phyloP scores from a whole-genome alignment of 768 basidiomycete species.

The Termitomyces sp. region DNA sequence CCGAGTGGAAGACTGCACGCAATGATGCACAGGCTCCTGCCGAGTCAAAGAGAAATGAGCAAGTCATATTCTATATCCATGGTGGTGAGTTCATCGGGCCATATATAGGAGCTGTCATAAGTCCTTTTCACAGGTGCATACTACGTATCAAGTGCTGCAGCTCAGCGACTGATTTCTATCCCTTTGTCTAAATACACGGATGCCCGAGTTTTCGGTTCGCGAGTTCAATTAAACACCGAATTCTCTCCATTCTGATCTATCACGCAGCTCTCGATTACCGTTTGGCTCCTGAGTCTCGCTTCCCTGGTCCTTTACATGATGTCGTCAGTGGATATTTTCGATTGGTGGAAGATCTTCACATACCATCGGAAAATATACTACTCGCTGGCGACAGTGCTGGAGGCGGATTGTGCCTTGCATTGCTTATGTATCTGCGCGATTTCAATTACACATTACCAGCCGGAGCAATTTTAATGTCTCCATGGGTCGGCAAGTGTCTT shows the following conservation, averaged over 20 bases:
- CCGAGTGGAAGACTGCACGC: conserved; percentile 64
- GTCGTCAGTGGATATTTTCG: conserved; percentile 84
- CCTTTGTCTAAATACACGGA: conserved; percentile 86
- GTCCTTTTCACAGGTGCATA: conserved; percentile 64
- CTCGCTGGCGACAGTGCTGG: conserved; percentile 92
- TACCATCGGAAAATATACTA: conserved; percentile 88
- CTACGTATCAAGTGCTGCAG: conserved; percentile 86
- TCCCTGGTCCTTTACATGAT: conserved; percentile 87
- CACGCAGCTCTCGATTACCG: conserved; percentile 89
- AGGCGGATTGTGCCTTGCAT: conserved; percentile 78
- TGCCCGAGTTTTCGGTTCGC: conserved; percentile 74
- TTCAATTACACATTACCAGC: conserved; percentile 80
- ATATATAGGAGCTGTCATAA: background rate
- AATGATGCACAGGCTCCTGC: conserved; percentile 12
- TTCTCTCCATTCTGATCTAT: background rate
- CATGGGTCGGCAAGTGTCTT: conserved; percentile 84
- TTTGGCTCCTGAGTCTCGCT: conserved; percentile 90
- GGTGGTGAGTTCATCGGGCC: conserved; percentile 55
- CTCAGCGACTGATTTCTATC: conserved; percentile 86
- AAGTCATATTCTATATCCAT: conserved; percentile 90
- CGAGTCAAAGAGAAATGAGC: conserved; percentile 47
- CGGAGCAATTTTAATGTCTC: conserved; percentile 85
- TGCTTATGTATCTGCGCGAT: conserved; percentile 94
- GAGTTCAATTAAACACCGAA: background rate
- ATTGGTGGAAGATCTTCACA: conserved; percentile 80